Evolutionary conservation across 805 yeast species (phyloP).

Genomic region (Kazachstania viticola): DNA sequence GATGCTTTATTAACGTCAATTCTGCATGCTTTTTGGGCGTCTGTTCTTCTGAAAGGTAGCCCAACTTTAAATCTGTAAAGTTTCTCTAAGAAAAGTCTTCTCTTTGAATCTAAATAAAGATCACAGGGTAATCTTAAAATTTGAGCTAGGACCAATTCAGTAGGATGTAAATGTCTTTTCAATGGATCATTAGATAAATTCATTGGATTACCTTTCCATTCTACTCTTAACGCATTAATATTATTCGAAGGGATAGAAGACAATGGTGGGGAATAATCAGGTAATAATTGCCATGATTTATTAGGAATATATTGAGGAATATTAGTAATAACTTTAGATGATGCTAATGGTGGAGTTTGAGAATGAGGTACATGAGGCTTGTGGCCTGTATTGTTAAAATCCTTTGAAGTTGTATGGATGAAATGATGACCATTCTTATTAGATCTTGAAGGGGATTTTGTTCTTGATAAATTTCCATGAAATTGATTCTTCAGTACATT

Average conservation of each 20-base stretch:
- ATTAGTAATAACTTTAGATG: constrained; percentile 17
- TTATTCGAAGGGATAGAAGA: constrained; percentile 50
- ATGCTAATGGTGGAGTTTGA: constrained; percentile 22
- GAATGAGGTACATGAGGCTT: background rate
- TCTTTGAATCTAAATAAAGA: constrained; percentile 68
- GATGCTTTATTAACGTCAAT: constrained; percentile 96
- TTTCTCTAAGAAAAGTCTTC: constrained; percentile 81
- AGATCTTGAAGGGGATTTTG: background rate
- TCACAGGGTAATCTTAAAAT: constrained; percentile 82
- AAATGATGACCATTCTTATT: background rate
- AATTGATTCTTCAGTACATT: background rate
- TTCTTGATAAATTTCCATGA: background rate
- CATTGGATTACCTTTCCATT: constrained; percentile 99
- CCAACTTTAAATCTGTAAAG: constrained; percentile 60
- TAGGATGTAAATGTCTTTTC: constrained; percentile 68
- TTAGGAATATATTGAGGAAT: constrained; percentile 31
- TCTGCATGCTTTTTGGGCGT: constrained; percentile 94
- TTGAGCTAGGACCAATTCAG: constrained; percentile 77
- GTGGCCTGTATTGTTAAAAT: too few species aligned
- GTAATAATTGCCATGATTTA: constrained; percentile 56
- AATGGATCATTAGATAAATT: constrained; percentile 73
- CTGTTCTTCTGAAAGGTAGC: constrained; percentile 86
- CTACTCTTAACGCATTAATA: constrained; percentile 67
- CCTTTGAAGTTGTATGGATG: too few species aligned
- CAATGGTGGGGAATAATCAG: constrained; percentile 73